These are phyloP conservation scores for Talaromyces sp. DNA, from an alignment of 2,329 filamentous ascomycete species.

Conservation along the genomic window DNA sequence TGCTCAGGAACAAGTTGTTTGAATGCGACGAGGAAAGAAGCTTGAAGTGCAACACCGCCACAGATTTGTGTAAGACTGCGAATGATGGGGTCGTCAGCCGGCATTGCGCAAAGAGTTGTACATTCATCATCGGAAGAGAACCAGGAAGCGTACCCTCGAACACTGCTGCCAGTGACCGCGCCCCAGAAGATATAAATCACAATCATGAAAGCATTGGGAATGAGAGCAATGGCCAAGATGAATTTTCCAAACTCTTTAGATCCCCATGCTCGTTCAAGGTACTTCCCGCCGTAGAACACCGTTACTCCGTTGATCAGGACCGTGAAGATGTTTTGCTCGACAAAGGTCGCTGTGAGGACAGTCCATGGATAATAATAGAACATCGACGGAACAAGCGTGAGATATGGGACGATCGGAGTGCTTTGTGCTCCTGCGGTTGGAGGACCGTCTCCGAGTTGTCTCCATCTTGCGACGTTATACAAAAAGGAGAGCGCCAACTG, in stretches of 20 bases:
- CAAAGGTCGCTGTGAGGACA: slow-evolving; percentile 76
- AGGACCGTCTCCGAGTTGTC: slow-evolving; percentile 64
- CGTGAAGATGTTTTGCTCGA: slow-evolving; percentile 91
- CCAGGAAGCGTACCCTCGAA: slow-evolving; percentile 35
- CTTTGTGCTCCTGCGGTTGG: slow-evolving; percentile 29
- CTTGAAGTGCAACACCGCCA: slow-evolving; percentile 84
- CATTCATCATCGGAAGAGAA: slow-evolving; percentile 22
- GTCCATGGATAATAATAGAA: slow-evolving; percentile 93
- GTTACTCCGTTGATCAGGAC: slow-evolving; percentile 72
- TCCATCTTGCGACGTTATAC: slow-evolving; percentile 59
- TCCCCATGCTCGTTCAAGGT: slow-evolving; percentile 94
- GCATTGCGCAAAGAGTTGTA: slow-evolving; percentile 20
- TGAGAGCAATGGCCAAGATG: slow-evolving; percentile 67
- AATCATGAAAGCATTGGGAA: slow-evolving; percentile 77
- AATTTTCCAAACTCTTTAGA: slow-evolving; percentile 90
- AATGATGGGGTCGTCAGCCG: slow-evolving; percentile 25
- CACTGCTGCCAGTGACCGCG: slow-evolving; percentile 52
- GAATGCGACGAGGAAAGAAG: slow-evolving; percentile 91
- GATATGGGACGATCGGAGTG: slow-evolving; percentile 72
- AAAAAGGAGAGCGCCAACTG: slow-evolving; percentile 75
- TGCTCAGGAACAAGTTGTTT: slow-evolving; percentile 97
- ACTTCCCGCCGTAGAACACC: slow-evolving; percentile 86
- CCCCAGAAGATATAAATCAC: slow-evolving; percentile 70
- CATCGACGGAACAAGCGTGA: slow-evolving; percentile 78
- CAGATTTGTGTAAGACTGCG: slow-evolving; percentile 74